These are phyloP conservation scores for Arabidopsis hybrid DNA, from an alignment of 441 rosid genomes.

Conservation along the genomic window DNA sequence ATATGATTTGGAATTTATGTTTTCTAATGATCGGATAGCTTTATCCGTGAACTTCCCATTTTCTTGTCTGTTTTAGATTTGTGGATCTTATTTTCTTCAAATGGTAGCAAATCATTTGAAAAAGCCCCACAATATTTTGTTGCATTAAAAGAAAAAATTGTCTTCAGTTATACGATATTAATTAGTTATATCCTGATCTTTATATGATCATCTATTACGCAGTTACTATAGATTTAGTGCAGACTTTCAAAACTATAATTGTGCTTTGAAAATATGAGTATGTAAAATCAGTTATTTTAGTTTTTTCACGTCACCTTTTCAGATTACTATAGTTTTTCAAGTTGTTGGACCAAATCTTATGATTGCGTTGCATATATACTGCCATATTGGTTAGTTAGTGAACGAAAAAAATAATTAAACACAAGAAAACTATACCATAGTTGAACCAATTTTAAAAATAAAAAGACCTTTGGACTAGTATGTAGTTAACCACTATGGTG, in stretches of 20 bases:
- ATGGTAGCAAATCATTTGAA: not conserved
- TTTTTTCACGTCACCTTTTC: not conserved
- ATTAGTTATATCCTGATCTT: not conserved
- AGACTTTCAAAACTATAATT: not conserved
- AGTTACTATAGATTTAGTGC: not conserved
- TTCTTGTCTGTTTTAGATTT: not conserved
- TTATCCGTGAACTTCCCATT: not conserved
- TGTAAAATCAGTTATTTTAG: not conserved
- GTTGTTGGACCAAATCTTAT: constrained; percentile 28
- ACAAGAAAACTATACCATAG: not conserved
- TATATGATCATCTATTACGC: not conserved
- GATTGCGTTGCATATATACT: not conserved
- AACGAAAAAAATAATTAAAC: not conserved
- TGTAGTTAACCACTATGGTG: constrained; percentile 3
- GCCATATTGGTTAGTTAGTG: constrained; percentile 16
- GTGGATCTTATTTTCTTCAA: not conserved
- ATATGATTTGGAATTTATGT: not conserved
- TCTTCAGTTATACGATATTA: too few relatives aligned
- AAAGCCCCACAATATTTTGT: not conserved
- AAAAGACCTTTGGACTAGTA: constrained; percentile 1
- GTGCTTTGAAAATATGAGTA: not conserved
- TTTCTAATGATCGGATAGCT: not conserved
- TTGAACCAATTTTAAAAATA: not conserved
- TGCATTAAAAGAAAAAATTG: too few relatives aligned
- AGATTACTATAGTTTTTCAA: not conserved